A percentile compares a stretch with the other conserved stretches of the same genome.
Conservation (phyloP, 2,329 filamentous ascomycete species). For the Camptophora hylomeconis region DNA sequence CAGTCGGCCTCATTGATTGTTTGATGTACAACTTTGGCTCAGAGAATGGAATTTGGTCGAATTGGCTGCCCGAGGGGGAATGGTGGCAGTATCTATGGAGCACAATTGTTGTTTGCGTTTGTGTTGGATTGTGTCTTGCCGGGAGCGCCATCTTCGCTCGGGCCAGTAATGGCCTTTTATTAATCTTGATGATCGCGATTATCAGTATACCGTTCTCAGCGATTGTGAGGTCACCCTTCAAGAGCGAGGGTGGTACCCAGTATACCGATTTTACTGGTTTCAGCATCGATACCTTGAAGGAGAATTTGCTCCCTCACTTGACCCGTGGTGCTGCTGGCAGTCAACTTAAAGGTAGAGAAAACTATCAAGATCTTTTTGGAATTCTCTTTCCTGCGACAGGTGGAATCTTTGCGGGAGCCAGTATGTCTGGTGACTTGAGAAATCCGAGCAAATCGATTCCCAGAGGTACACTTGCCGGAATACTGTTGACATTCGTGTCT, state of each 20-base stretch:
- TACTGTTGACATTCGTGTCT: slow-evolving; percentile 60
- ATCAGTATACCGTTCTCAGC: slow-evolving; percentile 75
- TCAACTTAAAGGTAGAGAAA: slow-evolving; percentile 50
- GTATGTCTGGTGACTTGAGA: slow-evolving; percentile 77
- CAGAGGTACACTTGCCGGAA: slow-evolving; percentile 66
- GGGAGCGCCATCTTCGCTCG: slow-evolving; percentile 70
- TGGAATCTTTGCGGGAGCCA: slow-evolving; percentile 56
- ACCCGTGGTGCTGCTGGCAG: slow-evolving; percentile 50
- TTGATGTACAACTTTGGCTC: slow-evolving; percentile 61
- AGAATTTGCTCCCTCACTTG: slow-evolving; percentile 59
- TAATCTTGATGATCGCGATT: slow-evolving; percentile 58
- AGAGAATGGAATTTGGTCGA: slow-evolving; percentile 40
- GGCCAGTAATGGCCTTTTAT: slow-evolving; percentile 63
- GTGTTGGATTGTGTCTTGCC: slow-evolving; percentile 62
- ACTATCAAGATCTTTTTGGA: slow-evolving; percentile 71
- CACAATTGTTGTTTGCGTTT: slow-evolving; percentile 56
- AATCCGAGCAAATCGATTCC: slow-evolving; percentile 77
- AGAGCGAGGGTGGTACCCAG: slow-evolving; percentile 35
- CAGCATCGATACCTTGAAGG: slow-evolving; percentile 54
- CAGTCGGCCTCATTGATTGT: slow-evolving; percentile 75
- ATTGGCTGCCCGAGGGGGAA: slow-evolving; percentile 54
- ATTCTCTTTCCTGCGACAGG: slow-evolving; percentile 67
- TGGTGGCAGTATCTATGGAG: slow-evolving; percentile 69
- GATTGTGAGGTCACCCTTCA: slow-evolving; percentile 54
- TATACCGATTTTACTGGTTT: slow-evolving; percentile 67